phyloP scores from a whole-genome alignment of 805 yeast species.

The Metschnikowia borealis region DNA sequence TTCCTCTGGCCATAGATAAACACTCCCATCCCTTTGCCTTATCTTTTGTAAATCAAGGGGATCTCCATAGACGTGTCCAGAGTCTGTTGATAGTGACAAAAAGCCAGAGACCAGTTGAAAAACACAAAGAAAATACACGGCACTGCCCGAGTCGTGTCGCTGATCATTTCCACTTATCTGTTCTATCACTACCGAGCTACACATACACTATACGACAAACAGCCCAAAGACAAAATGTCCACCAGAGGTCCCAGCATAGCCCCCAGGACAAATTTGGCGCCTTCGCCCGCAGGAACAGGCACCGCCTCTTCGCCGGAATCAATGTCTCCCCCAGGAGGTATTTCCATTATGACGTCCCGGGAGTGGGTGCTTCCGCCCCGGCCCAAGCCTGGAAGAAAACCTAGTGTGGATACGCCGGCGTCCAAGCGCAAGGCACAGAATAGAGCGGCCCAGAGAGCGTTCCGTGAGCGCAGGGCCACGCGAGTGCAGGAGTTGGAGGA shows the following conservation, averaged over 20 bases:
- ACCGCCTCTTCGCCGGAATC: slow-evolving; percentile 17
- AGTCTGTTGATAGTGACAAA: not conserved
- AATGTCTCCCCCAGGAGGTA: slow-evolving; percentile 13
- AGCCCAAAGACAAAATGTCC: slow-evolving; percentile 6
- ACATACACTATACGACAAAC: not conserved
- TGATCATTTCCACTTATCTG: not conserved
- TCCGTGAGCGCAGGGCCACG: slow-evolving; percentile 81
- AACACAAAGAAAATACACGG: no score
- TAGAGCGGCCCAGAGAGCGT: slow-evolving; percentile 91
- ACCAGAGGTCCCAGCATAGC: slow-evolving; percentile 18
- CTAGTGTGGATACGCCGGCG: slow-evolving; percentile 74
- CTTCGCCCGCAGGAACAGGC: slow-evolving; percentile 16
- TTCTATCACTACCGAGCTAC: not conserved
- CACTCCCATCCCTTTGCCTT: not conserved
- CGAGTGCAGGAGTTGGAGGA: slow-evolving; percentile 75
- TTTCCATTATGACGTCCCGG: slow-evolving; percentile 51
- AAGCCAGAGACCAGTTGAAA: not conserved
- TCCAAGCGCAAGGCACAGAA: slow-evolving; percentile 86
- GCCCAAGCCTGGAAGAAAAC: slow-evolving; percentile 60
- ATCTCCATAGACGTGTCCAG: not conserved
- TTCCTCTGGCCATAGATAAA: not conserved
- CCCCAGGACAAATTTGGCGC: slow-evolving; percentile 16
- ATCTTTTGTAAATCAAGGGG: not conserved
- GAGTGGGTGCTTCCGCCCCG: slow-evolving; percentile 62
- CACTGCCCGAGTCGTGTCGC: not conserved